Evolutionary conservation across 140 eudicot species (phyloP).

Genomic region (Cichorium intybus): DNA sequence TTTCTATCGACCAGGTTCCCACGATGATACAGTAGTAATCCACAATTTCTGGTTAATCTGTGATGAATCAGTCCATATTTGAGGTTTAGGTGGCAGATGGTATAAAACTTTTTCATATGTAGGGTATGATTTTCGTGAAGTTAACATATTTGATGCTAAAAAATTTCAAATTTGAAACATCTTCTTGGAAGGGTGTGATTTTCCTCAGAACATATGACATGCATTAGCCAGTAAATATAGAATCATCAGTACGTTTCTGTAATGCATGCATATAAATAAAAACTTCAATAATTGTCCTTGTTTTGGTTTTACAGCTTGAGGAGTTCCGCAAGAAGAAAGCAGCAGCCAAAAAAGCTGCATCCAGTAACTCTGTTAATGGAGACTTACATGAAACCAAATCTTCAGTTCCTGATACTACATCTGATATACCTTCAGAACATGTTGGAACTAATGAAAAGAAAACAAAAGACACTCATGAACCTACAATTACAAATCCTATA

Average conservation of each 20-base stretch:
- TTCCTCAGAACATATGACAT: background rate
- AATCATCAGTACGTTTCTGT: background rate
- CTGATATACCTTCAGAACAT: slow-evolving; percentile 26
- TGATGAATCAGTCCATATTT: background rate
- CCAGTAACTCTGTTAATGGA: slow-evolving; percentile 41
- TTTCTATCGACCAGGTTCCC: background rate
- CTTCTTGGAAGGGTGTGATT: background rate
- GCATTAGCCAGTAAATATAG: no score
- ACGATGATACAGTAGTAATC: slow-evolving; percentile 2
- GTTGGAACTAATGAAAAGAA: slow-evolving; percentile 27
- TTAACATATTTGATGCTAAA: background rate
- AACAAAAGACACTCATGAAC: slow-evolving; percentile 24
- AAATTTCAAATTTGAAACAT: background rate
- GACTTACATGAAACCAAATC: slow-evolving; percentile 38
- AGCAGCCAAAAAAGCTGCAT: slow-evolving; percentile 64
- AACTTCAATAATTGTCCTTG: slow-evolving; percentile 3
- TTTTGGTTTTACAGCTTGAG: slow-evolving; percentile 52
- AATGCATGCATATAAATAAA: background rate
- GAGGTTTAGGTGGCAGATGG: slow-evolving; percentile 8
- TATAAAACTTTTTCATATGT: background rate
- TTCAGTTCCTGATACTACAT: slow-evolving; percentile 48
- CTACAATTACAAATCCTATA: slow-evolving; percentile 19
- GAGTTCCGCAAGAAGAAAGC: slow-evolving; percentile 91
- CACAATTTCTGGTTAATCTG: slow-evolving; percentile 10
- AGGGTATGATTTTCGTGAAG: background rate